A percentile compares a stretch with the other conserved stretches of the same genome.
These are phyloP conservation scores for Blastobotrys muscicola DNA, from an alignment of 805 yeast genomes.

Conservation along the genomic window DNA sequence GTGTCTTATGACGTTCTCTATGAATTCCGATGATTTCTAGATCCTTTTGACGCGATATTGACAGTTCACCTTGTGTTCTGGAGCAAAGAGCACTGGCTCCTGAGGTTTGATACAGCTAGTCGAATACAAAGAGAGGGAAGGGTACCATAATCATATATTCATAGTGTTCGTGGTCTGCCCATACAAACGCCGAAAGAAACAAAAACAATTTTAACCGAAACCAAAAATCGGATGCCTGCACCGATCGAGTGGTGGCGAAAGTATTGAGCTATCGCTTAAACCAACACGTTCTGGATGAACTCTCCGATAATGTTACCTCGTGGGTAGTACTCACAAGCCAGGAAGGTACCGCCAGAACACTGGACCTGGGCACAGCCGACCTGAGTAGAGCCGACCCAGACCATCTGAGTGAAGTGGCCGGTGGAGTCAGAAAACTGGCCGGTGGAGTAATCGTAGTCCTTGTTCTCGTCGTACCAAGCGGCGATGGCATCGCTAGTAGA, in stretches of 20 bases:
- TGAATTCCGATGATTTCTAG: too few relatives aligned
- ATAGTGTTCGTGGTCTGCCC: background rate
- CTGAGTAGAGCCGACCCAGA: conserved; percentile 55
- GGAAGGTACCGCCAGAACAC: conserved; percentile 51
- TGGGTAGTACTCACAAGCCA: conserved; percentile 66
- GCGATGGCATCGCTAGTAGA: conserved; percentile 36
- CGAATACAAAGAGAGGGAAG: too few relatives aligned
- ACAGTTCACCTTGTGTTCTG: too few relatives aligned
- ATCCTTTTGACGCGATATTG: too few relatives aligned
- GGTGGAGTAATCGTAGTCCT: conserved; percentile 40
- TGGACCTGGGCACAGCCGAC: conserved; percentile 66
- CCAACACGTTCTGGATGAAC: conserved; percentile 17
- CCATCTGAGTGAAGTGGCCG: conserved; percentile 77
- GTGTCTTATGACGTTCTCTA: too few relatives aligned
- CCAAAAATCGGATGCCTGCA: too few relatives aligned
- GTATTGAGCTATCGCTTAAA: background rate
- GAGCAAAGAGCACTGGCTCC: too few relatives aligned
- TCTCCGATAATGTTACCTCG: conserved; percentile 49
- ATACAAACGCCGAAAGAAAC: background rate
- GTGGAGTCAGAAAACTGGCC: conserved; percentile 35
- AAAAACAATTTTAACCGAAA: conserved; percentile 1
- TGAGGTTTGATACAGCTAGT: too few relatives aligned
- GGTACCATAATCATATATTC: background rate
- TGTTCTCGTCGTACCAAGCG: conserved; percentile 70
- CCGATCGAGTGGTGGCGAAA: too few relatives aligned